Evolutionary conservation across 352 stramenopile species (phyloP).

Genomic region (Pythium sp.): DNA sequence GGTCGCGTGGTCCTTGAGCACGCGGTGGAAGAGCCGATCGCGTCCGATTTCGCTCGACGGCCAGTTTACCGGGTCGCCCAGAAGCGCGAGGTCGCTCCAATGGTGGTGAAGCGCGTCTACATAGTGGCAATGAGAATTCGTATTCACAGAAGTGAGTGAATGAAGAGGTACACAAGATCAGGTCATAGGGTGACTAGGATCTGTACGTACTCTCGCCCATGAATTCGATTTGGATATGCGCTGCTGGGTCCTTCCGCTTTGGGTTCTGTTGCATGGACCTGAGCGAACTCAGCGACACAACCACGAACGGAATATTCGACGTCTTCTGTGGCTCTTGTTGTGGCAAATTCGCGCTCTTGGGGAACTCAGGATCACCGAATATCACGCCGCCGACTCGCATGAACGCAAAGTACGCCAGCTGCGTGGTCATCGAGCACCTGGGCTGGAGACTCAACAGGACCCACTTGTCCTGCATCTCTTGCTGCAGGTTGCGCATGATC

Average conservation of each 20-base stretch:
- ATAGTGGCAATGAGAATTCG: not conserved
- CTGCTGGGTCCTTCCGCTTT: conserved; percentile 16
- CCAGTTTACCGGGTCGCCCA: conserved; percentile 56
- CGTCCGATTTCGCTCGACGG: conserved; percentile 36
- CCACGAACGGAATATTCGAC: conserved; percentile 41
- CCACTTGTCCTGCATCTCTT: conserved; percentile 25
- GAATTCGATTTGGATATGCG: conserved; percentile 60
- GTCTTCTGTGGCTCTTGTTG: conserved; percentile 16
- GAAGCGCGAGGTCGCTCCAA: conserved; percentile 50
- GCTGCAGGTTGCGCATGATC: not conserved
- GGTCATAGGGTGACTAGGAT: no score
- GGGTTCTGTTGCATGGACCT: not conserved
- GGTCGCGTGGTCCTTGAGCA: conserved; percentile 63
- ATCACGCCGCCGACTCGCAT: conserved; percentile 41
- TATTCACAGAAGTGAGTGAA: no score
- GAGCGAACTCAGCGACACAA: conserved; percentile 25
- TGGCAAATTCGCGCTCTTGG: conserved; percentile 15
- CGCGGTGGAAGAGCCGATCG: conserved; percentile 61
- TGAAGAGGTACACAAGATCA: no score
- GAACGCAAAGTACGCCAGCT: conserved; percentile 42
- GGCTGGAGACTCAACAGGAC: conserved; percentile 27
- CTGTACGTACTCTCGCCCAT: conserved; percentile 51
- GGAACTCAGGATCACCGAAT: conserved; percentile 37
- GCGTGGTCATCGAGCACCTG: conserved; percentile 35
- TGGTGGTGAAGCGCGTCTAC: conserved; percentile 60